Evolutionary conservation across 139 green algal species (phyloP).

Genomic region (Coccomyxa sp.): DNA sequence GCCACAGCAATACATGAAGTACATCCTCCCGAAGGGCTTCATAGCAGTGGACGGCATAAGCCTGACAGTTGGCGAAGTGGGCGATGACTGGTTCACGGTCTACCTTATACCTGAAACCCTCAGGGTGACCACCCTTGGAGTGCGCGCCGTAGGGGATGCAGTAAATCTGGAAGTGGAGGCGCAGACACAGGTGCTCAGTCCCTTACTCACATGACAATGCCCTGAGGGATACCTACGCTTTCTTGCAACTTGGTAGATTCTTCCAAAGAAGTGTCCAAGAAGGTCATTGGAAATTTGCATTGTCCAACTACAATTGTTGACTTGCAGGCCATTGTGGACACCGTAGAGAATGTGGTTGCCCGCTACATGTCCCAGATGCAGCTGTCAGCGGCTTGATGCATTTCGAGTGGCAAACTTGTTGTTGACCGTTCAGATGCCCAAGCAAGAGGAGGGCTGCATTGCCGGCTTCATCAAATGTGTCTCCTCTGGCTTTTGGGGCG

Average conservation of each 20-base stretch:
- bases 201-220: neutral
- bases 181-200: slow-evolving; percentile 69
- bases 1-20: slow-evolving; percentile 74
- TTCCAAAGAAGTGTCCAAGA: neutral
- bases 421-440: too few relatives aligned
- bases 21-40: slow-evolving; percentile 94
- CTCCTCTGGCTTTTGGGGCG: too few relatives aligned
- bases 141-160: slow-evolving; percentile 54
- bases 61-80: slow-evolving; percentile 74
- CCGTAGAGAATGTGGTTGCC: slow-evolving; percentile 56
- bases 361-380: too few relatives aligned
- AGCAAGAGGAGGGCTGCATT: too few relatives aligned
- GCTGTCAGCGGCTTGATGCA: too few relatives aligned
- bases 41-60: slow-evolving; percentile 89
- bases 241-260: neutral
- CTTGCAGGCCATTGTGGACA: slow-evolving; percentile 81
- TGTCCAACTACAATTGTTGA: neutral
- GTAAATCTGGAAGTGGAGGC: slow-evolving; percentile 92
- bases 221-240: neutral
- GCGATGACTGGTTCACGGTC: slow-evolving; percentile 64
- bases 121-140: slow-evolving; percentile 68
- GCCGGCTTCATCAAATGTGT: too few relatives aligned
- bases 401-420: too few relatives aligned
- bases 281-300: neutral
- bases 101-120: slow-evolving; percentile 97